Conservation (phyloP, 805 yeast species). For the Candida multigemmis region DNA sequence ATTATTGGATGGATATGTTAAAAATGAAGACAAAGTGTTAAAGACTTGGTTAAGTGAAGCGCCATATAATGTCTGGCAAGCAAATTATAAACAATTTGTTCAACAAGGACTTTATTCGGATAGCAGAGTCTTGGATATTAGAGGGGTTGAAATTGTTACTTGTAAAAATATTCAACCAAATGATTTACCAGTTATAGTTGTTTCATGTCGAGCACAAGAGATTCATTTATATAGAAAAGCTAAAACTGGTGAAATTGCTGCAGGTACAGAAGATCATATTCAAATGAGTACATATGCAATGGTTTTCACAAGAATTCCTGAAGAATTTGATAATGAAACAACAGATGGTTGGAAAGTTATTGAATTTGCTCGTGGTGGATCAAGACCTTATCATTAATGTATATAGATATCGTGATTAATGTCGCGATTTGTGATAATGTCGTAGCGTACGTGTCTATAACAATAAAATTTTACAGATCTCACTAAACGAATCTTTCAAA, state of each 20-base stretch:
- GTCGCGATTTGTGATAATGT: not conserved
- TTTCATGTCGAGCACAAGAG: slow-evolving; percentile 95
- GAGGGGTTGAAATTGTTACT: slow-evolving; percentile 88
- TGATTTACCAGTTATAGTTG: slow-evolving; percentile 85
- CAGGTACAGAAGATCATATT: slow-evolving; percentile 92
- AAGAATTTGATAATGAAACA: slow-evolving; percentile 77
- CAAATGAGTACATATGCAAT: slow-evolving; percentile 90
- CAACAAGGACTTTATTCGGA: slow-evolving; percentile 90
- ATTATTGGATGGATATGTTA: slow-evolving; percentile 87
- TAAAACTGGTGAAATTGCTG: slow-evolving; percentile 90
- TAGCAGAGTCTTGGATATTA: slow-evolving; percentile 83
- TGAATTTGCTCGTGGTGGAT: slow-evolving; percentile 90
- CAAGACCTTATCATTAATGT: slow-evolving; percentile 59
- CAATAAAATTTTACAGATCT: not conserved
- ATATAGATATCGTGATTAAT: slow-evolving; percentile 1
- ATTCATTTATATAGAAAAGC: slow-evolving; percentile 80
- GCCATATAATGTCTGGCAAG: slow-evolving; percentile 89
- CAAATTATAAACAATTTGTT: slow-evolving; percentile 83
- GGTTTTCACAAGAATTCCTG: slow-evolving; percentile 91
- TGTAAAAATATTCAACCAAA: slow-evolving; percentile 85
- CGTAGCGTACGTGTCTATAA: not conserved
- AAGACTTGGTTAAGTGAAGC: slow-evolving; percentile 95
- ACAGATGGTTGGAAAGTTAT: slow-evolving; percentile 97
- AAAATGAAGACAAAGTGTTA: slow-evolving; percentile 77
- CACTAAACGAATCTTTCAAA: slow-evolving; percentile 2